Conservation (phyloP, 2,329 filamentous ascomycete genomes). For the Fulvia fulva region DNA sequence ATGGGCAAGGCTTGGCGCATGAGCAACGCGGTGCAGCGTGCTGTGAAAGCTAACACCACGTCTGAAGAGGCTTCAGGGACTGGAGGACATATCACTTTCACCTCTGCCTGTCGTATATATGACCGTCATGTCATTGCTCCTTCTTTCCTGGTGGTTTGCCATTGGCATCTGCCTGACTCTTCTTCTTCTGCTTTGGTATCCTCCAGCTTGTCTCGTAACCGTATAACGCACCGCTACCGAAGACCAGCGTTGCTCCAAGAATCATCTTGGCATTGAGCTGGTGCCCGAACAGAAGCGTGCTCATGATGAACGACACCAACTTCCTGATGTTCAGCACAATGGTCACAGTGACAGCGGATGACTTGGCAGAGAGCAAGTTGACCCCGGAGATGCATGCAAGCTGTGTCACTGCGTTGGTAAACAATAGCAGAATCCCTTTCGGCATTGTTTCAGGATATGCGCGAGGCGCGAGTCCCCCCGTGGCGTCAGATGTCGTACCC, state of each 20-base stretch:
- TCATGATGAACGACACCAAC: slow-evolving; percentile 82
- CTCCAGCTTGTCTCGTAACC: slow-evolving; percentile 63
- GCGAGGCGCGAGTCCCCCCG: slow-evolving; percentile 5
- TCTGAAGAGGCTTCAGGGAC: background rate
- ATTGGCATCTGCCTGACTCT: background rate
- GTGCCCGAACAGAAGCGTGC: slow-evolving; percentile 94
- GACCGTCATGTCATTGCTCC: background rate
- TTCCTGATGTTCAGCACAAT: slow-evolving; percentile 96
- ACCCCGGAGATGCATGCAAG: slow-evolving; percentile 94
- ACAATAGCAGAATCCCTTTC: slow-evolving; percentile 66
- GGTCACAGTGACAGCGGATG: slow-evolving; percentile 89
- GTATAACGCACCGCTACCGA: slow-evolving; percentile 86
- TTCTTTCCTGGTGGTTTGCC: slow-evolving; percentile 3
- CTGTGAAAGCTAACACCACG: background rate
- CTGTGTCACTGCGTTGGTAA: slow-evolving; percentile 80
- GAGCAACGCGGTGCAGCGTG: background rate
- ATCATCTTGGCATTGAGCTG: slow-evolving; percentile 70
- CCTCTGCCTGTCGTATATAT: background rate
- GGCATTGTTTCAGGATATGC: slow-evolving; percentile 42
- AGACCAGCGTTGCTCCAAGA: slow-evolving; percentile 78
- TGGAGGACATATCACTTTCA: background rate
- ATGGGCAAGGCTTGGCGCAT: background rate
- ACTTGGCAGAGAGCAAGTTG: slow-evolving; percentile 83
- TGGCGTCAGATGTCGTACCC: slow-evolving; percentile 4
- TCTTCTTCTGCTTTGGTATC: slow-evolving; percentile 34